Evolutionary conservation across 352 stramenopile species (phyloP).

Genomic region (Phytophthora capsici): DNA sequence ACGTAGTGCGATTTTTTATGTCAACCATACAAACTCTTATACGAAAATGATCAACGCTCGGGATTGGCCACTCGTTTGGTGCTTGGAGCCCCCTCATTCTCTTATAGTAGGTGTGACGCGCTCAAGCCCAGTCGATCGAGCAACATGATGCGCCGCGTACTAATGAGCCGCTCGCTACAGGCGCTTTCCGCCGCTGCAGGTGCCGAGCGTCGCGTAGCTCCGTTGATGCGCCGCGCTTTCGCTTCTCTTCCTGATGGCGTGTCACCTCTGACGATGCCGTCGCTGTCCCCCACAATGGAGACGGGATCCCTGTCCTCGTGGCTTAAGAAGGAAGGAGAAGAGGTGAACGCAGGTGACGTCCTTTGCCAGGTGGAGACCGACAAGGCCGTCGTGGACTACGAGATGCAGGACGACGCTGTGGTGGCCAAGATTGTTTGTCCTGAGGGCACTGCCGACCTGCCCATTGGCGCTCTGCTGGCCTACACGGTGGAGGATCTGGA

Average conservation of each 20-base stretch:
- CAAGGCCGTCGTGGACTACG: conserved; percentile 99
- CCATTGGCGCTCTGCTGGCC: conserved; percentile 92
- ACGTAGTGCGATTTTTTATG: conserved; percentile 21
- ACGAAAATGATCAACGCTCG: background rate
- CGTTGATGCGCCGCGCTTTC: conserved; percentile 44
- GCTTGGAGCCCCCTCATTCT: conserved; percentile 25
- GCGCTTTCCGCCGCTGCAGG: conserved; percentile 10
- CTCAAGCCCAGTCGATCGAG: conserved; percentile 6
- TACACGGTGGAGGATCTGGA: conserved; percentile 94
- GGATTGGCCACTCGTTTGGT: conserved; percentile 35
- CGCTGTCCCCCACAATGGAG: conserved; percentile 98
- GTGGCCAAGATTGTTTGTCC: conserved; percentile 94
- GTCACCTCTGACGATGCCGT: conserved; percentile 90
- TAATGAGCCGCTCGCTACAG: conserved; percentile 42
- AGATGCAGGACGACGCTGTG: conserved; percentile 97
- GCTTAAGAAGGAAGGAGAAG: conserved; percentile 93
- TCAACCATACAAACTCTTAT: conserved; percentile 12
- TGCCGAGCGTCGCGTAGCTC: conserved; percentile 18
- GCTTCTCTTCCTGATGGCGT: conserved; percentile 77
- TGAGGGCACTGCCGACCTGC: conserved; percentile 89
- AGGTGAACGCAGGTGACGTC: conserved; percentile 91
- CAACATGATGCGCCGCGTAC: conserved; percentile 43
- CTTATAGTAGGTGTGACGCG: conserved; percentile 27
- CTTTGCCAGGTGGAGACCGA: conserved; percentile 98
- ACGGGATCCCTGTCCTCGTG: conserved; percentile 94